phyloP scores from a whole-genome alignment of 2,329 filamentous ascomycete species.

The Exserohilum turcica region DNA sequence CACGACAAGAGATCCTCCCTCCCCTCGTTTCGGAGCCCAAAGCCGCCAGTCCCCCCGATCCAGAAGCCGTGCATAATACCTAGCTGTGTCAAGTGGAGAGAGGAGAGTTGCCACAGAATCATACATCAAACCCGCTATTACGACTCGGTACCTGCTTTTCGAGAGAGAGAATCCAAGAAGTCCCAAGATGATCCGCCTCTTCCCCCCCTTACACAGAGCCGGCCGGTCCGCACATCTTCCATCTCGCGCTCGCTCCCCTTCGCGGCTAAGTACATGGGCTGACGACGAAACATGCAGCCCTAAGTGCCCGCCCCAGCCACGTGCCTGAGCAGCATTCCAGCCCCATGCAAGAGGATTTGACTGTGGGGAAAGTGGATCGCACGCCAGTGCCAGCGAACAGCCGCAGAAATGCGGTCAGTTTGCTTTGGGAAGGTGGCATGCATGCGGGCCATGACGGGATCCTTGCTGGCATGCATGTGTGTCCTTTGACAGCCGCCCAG shows the following conservation, averaged over 20 bases:
- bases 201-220: too few relatives aligned
- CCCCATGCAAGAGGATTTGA: not conserved
- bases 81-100: too few relatives aligned
- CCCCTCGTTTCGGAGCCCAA: too few relatives aligned
- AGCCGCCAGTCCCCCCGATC: not conserved
- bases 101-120: too few relatives aligned
- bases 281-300: not conserved
- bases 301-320: too few relatives aligned
- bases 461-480: not conserved
- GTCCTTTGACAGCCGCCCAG: not conserved
- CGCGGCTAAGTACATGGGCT: not conserved
- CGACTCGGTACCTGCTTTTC: constrained; percentile 8
- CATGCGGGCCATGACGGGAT: too few relatives aligned
- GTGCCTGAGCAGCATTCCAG: not conserved
- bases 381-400: not conserved
- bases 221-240: not conserved
- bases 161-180: too few relatives aligned
- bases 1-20: too few relatives aligned
- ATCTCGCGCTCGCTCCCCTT: not conserved
- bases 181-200: too few relatives aligned
- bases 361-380: constrained; percentile 4
- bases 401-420: constrained; percentile 5
- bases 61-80: not conserved
- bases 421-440: not conserved
- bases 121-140: too few relatives aligned